Percentiles rank a stretch among this genome's conserved stretches.
These are phyloP conservation scores for Ulota crispa DNA, from an alignment of 225 moss, liverwort and hornwort genomes.

Conservation along the genomic window DNA sequence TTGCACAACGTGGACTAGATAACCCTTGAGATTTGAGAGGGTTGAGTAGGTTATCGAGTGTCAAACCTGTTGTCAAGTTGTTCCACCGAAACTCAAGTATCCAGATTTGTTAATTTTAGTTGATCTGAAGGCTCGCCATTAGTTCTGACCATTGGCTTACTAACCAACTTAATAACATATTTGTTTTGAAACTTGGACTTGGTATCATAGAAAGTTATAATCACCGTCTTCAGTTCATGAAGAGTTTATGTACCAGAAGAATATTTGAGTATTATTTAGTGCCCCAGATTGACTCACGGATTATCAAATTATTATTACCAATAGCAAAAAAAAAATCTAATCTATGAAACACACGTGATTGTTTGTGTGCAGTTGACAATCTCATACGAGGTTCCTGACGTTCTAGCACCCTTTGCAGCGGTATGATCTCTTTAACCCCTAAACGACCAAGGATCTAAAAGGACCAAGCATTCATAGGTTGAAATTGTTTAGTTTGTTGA, in stretches of 20 bases:
- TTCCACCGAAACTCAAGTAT: background rate
- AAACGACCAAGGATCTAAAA: background rate
- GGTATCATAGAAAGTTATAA: background rate
- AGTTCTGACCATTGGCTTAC: background rate
- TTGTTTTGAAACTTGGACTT: background rate
- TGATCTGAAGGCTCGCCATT: background rate
- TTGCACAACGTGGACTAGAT: background rate
- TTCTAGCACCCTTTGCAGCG: constrained; percentile 66
- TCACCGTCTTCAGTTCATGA: background rate
- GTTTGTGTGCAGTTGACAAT: constrained; percentile 81
- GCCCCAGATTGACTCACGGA: background rate
- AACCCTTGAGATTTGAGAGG: background rate
- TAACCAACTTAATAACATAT: background rate
- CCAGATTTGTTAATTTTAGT: background rate
- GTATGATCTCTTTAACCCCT: constrained; percentile 36
- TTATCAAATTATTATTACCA: background rate
- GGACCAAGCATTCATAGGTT: background rate
- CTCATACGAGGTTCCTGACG: constrained; percentile 85
- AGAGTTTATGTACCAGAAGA: background rate
- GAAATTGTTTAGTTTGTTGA: background rate
- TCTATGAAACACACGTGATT: background rate
- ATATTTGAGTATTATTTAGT: background rate
- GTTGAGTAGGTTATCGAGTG: background rate
- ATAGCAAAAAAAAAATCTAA: background rate
- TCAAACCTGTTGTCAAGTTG: background rate